Conservation (phyloP, 768 basidiomycete species). For the Astraeus odoratus region DNA sequence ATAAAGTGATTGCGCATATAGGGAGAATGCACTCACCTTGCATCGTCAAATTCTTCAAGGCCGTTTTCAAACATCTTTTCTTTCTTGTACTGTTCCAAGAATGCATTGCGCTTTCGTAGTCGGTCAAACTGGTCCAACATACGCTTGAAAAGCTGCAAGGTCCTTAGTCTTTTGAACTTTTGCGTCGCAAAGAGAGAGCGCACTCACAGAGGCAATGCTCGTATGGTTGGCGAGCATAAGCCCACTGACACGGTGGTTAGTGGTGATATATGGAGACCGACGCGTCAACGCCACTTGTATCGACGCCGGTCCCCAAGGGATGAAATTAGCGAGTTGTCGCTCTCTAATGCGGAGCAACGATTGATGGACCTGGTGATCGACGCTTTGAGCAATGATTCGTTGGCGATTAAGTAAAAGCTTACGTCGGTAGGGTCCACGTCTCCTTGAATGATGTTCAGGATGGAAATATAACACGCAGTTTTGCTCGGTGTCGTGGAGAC, state of each 20-base stretch:
- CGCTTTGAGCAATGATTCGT: not conserved
- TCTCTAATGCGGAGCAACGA: constrained; percentile 94
- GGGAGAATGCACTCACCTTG: constrained; percentile 50
- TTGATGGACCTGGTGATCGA: constrained; percentile 75
- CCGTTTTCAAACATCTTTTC: constrained; percentile 93
- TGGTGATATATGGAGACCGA: constrained; percentile 79
- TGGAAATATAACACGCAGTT: constrained; percentile 94
- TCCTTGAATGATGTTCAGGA: constrained; percentile 96
- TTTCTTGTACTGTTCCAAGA: constrained; percentile 96
- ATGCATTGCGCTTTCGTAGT: constrained; percentile 82
- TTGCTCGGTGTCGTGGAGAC: constrained; percentile 91
- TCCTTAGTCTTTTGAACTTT: constrained; percentile 1
- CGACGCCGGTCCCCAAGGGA: constrained; percentile 98
- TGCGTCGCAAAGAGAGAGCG: not conserved
- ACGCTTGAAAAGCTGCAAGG: constrained; percentile 77
- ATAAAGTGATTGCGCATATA: not conserved
- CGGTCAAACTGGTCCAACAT: constrained; percentile 95
- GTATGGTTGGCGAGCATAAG: constrained; percentile 99
- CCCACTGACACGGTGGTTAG: constrained; percentile 92
- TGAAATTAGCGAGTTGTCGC: constrained; percentile 93
- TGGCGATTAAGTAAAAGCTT: constrained; percentile 6
- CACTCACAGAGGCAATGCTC: constrained; percentile 86
- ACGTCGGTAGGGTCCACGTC: constrained; percentile 98
- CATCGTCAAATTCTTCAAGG: constrained; percentile 94
- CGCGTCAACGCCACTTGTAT: constrained; percentile 96